Evolutionary conservation across 768 basidiomycete species (phyloP).

Genomic region (Collybia sordida): DNA sequence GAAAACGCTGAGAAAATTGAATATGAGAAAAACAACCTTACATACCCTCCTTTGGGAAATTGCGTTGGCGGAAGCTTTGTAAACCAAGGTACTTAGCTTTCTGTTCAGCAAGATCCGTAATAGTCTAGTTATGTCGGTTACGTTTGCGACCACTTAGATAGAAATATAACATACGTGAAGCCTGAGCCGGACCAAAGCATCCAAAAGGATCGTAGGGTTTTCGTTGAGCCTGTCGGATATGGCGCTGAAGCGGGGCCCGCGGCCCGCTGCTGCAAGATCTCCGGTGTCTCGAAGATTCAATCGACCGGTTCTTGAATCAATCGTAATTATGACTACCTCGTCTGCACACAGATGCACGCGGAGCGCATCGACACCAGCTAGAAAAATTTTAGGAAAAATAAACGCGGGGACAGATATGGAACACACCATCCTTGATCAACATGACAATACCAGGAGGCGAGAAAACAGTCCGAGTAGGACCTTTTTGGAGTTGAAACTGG

Average conservation of each 20-base stretch:
- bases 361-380: slow-evolving; percentile 59
- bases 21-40: neutral
- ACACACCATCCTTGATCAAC: slow-evolving; percentile 55
- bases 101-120: slow-evolving; percentile 78
- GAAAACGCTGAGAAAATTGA: neutral
- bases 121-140: slow-evolving; percentile 54
- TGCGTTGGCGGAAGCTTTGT: slow-evolving; percentile 66
- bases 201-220: slow-evolving; percentile 57
- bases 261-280: slow-evolving; percentile 71
- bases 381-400: neutral
- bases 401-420: neutral
- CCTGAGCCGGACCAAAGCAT: slow-evolving; percentile 58
- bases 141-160: neutral
- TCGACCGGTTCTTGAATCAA: slow-evolving; percentile 79
- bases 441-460: slow-evolving; percentile 58
- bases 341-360: slow-evolving; percentile 73
- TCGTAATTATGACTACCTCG: slow-evolving; percentile 71
- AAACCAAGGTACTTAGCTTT: slow-evolving; percentile 87
- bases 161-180: slow-evolving; percentile 48
- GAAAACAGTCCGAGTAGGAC: slow-evolving; percentile 55
- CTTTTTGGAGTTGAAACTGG: slow-evolving; percentile 52
- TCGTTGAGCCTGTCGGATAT: slow-evolving; percentile 69
- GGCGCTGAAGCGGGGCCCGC: slow-evolving; percentile 62
- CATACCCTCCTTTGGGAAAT: slow-evolving; percentile 65
- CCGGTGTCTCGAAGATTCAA: slow-evolving; percentile 80